phyloP scores from a whole-genome alignment of 2,329 filamentous ascomycete genomes.

The Colletotrichum scovillei region DNA sequence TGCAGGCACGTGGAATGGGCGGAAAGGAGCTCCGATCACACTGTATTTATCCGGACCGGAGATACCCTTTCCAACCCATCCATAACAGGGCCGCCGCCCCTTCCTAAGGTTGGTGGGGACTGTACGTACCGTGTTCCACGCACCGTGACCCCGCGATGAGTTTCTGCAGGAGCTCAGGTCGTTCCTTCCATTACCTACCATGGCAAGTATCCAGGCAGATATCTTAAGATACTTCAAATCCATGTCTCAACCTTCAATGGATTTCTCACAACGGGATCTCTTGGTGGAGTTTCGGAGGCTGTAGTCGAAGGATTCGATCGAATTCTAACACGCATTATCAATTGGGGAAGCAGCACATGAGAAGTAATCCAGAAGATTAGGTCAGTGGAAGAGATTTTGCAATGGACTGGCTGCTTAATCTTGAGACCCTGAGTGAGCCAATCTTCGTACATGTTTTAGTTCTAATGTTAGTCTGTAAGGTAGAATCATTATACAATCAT shows the following conservation, averaged over 20 bases:
- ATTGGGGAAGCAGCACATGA: background rate
- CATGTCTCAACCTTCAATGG: background rate
- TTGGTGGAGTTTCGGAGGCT: background rate
- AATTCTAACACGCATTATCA: background rate
- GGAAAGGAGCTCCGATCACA: background rate
- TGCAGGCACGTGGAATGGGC: background rate
- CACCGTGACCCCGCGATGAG: conserved; percentile 14
- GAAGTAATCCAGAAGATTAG: background rate
- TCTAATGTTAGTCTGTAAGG: background rate
- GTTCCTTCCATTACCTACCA: too few relatives aligned
- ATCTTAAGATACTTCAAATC: background rate
- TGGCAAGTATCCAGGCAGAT: background rate
- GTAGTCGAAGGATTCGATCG: background rate
- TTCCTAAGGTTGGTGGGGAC: background rate
- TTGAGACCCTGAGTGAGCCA: too few relatives aligned
- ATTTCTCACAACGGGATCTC: background rate
- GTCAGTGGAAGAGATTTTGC: background rate
- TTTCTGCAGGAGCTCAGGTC: background rate
- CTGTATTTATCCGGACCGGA: conserved; percentile 33
- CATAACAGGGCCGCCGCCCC: background rate
- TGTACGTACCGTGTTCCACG: conserved; percentile 3
- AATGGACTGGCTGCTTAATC: background rate
- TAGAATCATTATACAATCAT: conserved; percentile 46
- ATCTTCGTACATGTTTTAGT: background rate
- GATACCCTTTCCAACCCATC: background rate